These are phyloP conservation scores for Hyparrhenia diplandra DNA, from an alignment of 176 grass and related monocot species.

Conservation along the genomic window DNA sequence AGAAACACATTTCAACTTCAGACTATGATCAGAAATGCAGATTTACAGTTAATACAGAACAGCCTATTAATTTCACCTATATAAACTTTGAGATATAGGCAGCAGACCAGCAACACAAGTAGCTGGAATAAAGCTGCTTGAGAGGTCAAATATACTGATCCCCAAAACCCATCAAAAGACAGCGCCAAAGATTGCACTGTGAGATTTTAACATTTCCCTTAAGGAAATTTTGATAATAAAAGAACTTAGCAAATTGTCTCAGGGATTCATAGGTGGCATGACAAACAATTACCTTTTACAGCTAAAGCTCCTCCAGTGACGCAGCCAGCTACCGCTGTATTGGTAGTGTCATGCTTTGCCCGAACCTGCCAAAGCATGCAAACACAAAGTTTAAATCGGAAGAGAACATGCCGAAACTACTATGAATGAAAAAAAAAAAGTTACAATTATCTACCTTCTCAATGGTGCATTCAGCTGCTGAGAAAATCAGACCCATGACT, in stretches of 20 bases:
- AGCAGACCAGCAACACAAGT: not conserved
- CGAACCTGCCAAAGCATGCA: conserved; percentile 51
- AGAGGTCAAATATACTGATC: not conserved
- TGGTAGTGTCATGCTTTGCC: conserved; percentile 91
- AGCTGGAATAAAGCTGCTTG: not conserved
- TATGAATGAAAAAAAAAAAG: not conserved
- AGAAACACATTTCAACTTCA: not conserved
- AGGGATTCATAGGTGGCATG: not conserved
- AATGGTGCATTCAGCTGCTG: conserved; percentile 76
- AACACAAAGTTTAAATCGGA: conserved; percentile 13
- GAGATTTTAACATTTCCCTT: not conserved
- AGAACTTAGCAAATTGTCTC: not conserved
- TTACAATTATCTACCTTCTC: conserved; percentile 59
- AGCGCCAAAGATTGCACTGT: not conserved
- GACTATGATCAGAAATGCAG: conserved; percentile 11
- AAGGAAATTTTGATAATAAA: not conserved
- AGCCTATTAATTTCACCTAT: conserved; percentile 2
- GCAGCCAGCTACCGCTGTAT: conserved; percentile 86
- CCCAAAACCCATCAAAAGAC: not conserved
- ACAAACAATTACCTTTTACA: conserved; percentile 59
- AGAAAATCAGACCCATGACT: conserved; percentile 86
- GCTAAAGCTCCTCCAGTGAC: conserved; percentile 83
- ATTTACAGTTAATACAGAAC: not conserved
- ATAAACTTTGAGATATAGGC: not conserved
- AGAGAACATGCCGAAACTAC: not conserved